phyloP scores from a whole-genome alignment of 2,329 filamentous ascomycete genomes.

The Penicillium sumatraense region DNA sequence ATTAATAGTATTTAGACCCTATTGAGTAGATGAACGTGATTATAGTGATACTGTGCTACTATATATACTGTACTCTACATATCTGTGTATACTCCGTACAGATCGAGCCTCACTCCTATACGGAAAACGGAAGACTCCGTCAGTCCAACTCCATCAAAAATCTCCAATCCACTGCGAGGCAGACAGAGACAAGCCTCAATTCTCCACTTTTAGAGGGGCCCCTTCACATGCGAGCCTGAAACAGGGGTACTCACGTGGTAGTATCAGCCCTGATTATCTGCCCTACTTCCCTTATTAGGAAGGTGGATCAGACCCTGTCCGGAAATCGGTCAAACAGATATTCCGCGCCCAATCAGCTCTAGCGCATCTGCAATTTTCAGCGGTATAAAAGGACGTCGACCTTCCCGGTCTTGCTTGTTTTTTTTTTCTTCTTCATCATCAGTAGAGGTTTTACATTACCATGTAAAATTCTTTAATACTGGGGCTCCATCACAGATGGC shows the following conservation, averaged over 20 bases:
- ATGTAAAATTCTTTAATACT: conserved; percentile 49
- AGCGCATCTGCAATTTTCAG: conserved; percentile 18
- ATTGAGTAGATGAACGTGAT: too few relatives aligned
- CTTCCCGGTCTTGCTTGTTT: conserved; percentile 26
- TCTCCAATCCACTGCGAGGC: not conserved
- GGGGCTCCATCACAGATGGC: conserved; percentile 53
- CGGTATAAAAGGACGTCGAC: conserved; percentile 35
- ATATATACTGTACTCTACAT: too few relatives aligned
- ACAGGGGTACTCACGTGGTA: conserved; percentile 8
- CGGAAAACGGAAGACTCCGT: too few relatives aligned
- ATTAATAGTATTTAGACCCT: too few relatives aligned
- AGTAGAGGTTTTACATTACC: conserved; percentile 57
- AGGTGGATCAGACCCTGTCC: not conserved
- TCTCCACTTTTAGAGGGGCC: not conserved
- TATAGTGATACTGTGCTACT: too few relatives aligned
- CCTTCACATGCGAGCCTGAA: conserved; percentile 13
- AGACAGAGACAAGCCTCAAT: not conserved
- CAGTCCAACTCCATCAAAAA: too few relatives aligned
- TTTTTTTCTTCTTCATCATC: conserved; percentile 52
- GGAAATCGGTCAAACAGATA: not conserved
- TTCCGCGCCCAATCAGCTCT: conserved; percentile 27
- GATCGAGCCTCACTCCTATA: too few relatives aligned
- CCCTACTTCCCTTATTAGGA: conserved; percentile 7
- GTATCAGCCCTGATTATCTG: conserved; percentile 2
- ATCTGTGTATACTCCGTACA: too few relatives aligned